Percentiles rank a stretch among this genome's conserved stretches.
phyloP scores from a whole-genome alignment of 768 basidiomycete genomes.

The Erythrobasidium yunnanense region DNA sequence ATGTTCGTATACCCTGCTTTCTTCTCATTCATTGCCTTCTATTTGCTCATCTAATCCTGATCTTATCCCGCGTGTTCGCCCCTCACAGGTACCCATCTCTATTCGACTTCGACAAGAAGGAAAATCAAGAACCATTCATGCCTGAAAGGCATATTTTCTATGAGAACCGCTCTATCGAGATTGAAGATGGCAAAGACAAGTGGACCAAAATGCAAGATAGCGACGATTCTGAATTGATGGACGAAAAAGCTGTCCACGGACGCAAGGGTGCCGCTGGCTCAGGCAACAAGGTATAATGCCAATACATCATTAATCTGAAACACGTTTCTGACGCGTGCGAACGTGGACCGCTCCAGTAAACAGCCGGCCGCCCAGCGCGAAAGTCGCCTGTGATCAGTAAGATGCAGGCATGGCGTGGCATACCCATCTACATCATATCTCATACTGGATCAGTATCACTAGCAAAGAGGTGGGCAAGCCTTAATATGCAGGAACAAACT shows the following conservation, averaged over 20 bases:
- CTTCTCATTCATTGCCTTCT: neutral
- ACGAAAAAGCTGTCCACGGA: conserved; percentile 13
- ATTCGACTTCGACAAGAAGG: conserved; percentile 15
- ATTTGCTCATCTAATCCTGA: neutral
- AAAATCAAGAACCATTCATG: conserved; percentile 5
- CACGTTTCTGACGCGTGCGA: neutral
- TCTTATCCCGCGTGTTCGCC: neutral
- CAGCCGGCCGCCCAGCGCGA: too few species aligned
- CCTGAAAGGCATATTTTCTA: conserved; percentile 26
- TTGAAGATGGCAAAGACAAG: conserved; percentile 16
- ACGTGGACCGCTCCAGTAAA: too few species aligned
- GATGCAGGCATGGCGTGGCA: too few species aligned
- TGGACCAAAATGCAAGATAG: conserved; percentile 16
- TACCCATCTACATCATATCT: too few species aligned
- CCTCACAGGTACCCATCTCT: conserved; percentile 25
- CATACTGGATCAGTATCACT: too few species aligned
- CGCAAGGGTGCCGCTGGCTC: conserved; percentile 6
- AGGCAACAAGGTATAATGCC: neutral
- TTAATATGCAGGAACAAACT: too few species aligned
- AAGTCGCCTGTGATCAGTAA: too few species aligned
- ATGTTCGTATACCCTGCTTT: neutral
- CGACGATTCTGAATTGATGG: conserved; percentile 16
- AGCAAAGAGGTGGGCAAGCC: too few species aligned
- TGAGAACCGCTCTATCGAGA: neutral
- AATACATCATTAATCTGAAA: neutral